A percentile compares a stretch with the other conserved stretches of the same genome.
These are phyloP conservation scores for Termitomyces heimii DNA, from an alignment of 768 basidiomycete species.

Conservation along the genomic window DNA sequence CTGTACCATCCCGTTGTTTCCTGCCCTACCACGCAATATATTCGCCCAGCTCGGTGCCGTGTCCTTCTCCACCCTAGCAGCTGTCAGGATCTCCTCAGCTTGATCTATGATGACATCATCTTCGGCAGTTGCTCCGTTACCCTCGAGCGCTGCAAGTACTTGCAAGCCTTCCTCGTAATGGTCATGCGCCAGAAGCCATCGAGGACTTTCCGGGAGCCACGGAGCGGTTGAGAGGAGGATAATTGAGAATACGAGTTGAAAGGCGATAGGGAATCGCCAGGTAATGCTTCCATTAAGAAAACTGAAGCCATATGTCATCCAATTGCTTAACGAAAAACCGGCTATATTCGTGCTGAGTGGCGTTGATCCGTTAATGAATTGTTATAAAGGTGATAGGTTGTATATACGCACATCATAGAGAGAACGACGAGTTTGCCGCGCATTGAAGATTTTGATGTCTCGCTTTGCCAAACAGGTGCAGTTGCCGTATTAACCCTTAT, in stretches of 20 bases:
- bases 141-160: conserved; percentile 39
- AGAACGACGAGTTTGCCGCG: conserved; percentile 45
- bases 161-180: conserved; percentile 32
- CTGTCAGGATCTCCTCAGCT: conserved; percentile 36
- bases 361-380: neutral
- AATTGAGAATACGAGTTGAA: conserved; percentile 41
- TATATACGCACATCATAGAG: conserved; percentile 36
- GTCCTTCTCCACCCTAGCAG: conserved; percentile 37
- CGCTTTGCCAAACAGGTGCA: conserved; percentile 48
- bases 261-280: conserved; percentile 47
- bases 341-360: conserved; percentile 37
- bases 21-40: conserved; percentile 33
- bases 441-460: conserved; percentile 42
- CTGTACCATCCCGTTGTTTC: conserved; percentile 40
- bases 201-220: conserved; percentile 43
- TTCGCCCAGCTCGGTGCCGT: conserved; percentile 34
- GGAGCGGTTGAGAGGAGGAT: conserved; percentile 39
- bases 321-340: conserved; percentile 45
- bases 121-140: conserved; percentile 24
- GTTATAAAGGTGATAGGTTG: neutral
- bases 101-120: conserved; percentile 34
- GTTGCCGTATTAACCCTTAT: conserved; percentile 41
- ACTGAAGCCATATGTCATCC: conserved; percentile 50
- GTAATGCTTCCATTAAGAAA: conserved; percentile 35
- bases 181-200: conserved; percentile 45